Evolutionary conservation across 163 green algal species (phyloP).

Genomic region (Scenedesmus sp.): DNA sequence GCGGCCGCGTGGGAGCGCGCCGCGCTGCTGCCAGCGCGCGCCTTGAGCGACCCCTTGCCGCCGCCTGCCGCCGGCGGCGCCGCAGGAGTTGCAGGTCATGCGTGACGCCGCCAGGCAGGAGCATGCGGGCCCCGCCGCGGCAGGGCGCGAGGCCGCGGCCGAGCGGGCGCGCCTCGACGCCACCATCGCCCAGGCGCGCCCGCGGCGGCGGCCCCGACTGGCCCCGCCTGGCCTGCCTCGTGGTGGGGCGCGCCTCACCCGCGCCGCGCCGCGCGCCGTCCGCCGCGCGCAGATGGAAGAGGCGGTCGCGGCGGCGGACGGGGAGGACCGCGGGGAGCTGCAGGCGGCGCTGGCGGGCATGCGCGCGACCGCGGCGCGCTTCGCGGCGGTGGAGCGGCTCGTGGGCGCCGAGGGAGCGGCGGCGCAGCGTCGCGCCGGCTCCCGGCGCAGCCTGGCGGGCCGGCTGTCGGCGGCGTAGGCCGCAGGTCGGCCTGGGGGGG

Average conservation of each 20-base stretch:
- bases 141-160: background rate
- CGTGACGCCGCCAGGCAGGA: background rate
- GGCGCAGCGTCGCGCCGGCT: no score
- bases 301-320: background rate
- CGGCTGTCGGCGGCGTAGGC: no score
- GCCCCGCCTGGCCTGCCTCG: background rate
- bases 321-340: background rate
- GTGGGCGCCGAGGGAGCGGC: background rate
- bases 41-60: background rate
- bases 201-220: no score
- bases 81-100: background rate
- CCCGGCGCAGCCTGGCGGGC: no score
- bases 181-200: no score
- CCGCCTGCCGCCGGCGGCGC: background rate
- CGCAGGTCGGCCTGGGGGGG: no score
- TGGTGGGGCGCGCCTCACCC: background rate
- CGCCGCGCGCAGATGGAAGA: background rate
- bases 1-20: background rate
- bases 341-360: background rate
- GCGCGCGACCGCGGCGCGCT: background rate
- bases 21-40: background rate
- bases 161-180: constrained; percentile 33
- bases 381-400: background rate
- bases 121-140: constrained; percentile 17
- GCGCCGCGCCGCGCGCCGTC: background rate